Base-by-base conservation (phyloP, 257 asterid species). In the Solanum tarapatanum region DNA sequence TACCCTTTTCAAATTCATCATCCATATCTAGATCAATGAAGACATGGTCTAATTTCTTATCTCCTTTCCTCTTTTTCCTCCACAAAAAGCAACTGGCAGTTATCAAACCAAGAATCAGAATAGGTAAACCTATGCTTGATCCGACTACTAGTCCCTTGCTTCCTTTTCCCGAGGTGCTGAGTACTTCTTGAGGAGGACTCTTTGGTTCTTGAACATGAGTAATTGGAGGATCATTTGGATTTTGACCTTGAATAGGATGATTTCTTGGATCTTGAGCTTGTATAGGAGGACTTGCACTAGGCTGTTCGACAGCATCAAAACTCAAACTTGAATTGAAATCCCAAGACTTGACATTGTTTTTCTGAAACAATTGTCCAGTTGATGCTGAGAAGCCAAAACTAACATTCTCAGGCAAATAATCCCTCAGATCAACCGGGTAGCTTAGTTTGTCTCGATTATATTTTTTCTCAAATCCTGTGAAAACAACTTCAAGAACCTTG, bases 331-430 rank as follows among this genome's bases (percentile, higher is more conserved):
- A 93, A 51, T 39, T 73, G 88, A 91, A 93, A 9, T 79, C 89
- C 95, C 95, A 93, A 4, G 94, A 93, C n/a, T 21, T 24, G 10
- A 93, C 79, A 24, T 19, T 88, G 64, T 91, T 87, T 11, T 60
- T 86, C 86, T 89, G 88, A 4, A 58, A 58, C 36, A 32, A 72
- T 23, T 5, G 4, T 14, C 95, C 95, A 1, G 93, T 93, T 3
- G 93, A 87, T 21, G 94, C 93, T 3, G 94, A 89, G 75, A 93
- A 88, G 7, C 94, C 94, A 28, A 93, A 72, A 6, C 51, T 89
- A 79, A 89, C 92, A 86, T 72, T 66, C 87, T 91, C 93, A 5
- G 95, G 92, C 86, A 84, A 91, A 89, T 19, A 64, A 6, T 87
- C 33, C 32, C 87, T 87, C 66, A 93, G 88, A 86, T 92, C 91